Conservation (phyloP, 371 early-diverging fungal genomes). For the Chytridiales sp. region DNA sequence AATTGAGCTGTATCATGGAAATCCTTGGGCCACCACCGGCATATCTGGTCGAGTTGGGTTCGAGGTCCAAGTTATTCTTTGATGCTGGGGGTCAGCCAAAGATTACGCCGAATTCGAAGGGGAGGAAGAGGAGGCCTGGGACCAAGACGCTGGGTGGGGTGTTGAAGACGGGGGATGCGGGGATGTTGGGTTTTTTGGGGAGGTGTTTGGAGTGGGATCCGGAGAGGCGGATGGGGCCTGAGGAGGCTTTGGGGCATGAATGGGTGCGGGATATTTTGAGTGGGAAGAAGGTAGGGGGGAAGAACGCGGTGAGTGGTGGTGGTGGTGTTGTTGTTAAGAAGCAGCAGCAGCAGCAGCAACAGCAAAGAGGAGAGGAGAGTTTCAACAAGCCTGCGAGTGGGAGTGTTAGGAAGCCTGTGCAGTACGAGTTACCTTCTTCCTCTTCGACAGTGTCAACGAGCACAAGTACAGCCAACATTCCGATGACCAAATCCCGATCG, state of each 20-base stretch:
- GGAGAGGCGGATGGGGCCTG: conserved; percentile 81
- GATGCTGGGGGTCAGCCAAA: conserved; percentile 72
- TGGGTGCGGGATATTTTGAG: conserved; percentile 20
- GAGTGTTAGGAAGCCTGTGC: too few relatives aligned
- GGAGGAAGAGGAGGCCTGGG: conserved; percentile 79
- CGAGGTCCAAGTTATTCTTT: conserved; percentile 83
- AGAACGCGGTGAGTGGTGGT: too few relatives aligned
- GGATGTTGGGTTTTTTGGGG: conserved; percentile 82
- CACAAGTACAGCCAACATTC: too few relatives aligned
- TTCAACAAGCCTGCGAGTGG: too few relatives aligned
- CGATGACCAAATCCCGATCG: too few relatives aligned
- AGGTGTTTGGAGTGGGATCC: conserved; percentile 90
- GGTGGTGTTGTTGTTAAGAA: too few relatives aligned
- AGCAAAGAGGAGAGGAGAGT: too few relatives aligned
- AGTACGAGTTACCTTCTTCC: too few relatives aligned
- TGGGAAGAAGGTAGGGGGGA: background rate
- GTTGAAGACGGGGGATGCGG: conserved; percentile 67
- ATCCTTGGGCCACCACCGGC: conserved; percentile 16
- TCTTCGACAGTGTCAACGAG: too few relatives aligned
- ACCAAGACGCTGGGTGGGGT: conserved; percentile 71
- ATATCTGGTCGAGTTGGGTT: conserved; percentile 67
- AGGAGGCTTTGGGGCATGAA: conserved; percentile 65
- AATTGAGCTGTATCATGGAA: conserved; percentile 74
- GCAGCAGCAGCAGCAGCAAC: too few relatives aligned
- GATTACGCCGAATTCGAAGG: conserved; percentile 79